These are phyloP conservation scores for Arthrobotrys conoides DNA, from an alignment of 2,329 filamentous ascomycete species.

Conservation along the genomic window DNA sequence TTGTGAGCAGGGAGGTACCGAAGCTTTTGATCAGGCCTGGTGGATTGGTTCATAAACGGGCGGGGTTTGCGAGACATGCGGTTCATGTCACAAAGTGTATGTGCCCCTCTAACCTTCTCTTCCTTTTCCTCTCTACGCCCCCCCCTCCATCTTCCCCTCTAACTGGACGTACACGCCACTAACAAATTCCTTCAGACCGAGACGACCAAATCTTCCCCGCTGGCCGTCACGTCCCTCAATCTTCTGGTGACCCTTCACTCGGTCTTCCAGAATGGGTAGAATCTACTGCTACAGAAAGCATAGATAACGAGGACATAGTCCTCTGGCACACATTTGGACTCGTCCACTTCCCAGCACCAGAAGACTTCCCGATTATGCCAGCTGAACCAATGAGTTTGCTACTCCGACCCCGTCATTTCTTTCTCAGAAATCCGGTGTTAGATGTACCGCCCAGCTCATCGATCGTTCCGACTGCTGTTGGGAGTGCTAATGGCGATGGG, in stretches of 20 bases:
- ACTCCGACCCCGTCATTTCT: slow-evolving; percentile 85
- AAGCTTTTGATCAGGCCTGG: slow-evolving; percentile 83
- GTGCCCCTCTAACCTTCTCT: slow-evolving; percentile 64
- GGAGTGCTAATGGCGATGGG: slow-evolving; percentile 64
- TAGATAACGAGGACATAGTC: slow-evolving; percentile 88
- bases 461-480: slow-evolving; percentile 77
- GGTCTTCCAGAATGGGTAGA: slow-evolving; percentile 82
- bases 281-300: slow-evolving; percentile 71
- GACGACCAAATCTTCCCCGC: slow-evolving; percentile 88
- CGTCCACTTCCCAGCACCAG: slow-evolving; percentile 88
- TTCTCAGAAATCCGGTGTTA: slow-evolving; percentile 81
- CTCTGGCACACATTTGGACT: slow-evolving; percentile 95
- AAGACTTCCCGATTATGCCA: slow-evolving; percentile 95
- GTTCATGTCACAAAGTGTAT: slow-evolving; percentile 91
- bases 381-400: slow-evolving; percentile 86
- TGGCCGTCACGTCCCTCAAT: slow-evolving; percentile 88
- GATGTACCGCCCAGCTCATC: slow-evolving; percentile 84
- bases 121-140: not conserved
- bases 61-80: slow-evolving; percentile 87
- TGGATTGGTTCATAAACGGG: slow-evolving; percentile 88
- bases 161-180: not conserved
- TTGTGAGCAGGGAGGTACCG: slow-evolving; percentile 88
- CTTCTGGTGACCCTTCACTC: slow-evolving; percentile 80
- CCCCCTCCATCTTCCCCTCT: not conserved
- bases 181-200: slow-evolving; percentile 71